Base-by-base conservation (phyloP, 768 basidiomycete species). In the Termitomyces sp. region DNA sequence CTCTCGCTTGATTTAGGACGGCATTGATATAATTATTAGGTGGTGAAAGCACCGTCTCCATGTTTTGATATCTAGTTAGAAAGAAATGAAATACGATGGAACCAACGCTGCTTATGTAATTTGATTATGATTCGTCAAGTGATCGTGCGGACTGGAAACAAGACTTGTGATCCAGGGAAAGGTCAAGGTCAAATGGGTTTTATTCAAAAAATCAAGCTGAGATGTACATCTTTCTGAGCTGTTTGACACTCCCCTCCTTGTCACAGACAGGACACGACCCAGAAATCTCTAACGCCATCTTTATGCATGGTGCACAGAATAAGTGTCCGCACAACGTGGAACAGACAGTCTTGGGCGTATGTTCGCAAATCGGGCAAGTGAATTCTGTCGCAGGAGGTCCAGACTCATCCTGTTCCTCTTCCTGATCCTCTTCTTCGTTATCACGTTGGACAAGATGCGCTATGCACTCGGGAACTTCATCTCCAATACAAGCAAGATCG, bases 181-280 rank as follows among this genome's bases (percentile, higher is more conserved):
- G 25, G 25, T 1, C 25, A 25, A 25, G 25, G 25, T 25, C 25
- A 31, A 57, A 57, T 12, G 0, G 10, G 10, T 7, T 40, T 0
- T 59, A 50, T 49, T 38, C 29, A 14, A 14, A 11, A 15, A 8
- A 49, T 64, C 6, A 64, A n/a, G 57, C 48, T 40, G 64, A 62
- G 12, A 65, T 59, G 17, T 65, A 65, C 40, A 60, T 17, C 43
- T 62, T 62, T 36, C 64, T 43, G 8, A 62, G 54, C 11, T 65
- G 60, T 1, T 20, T 42, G 14, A 60, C 55, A 25, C 47, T 53
- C 1, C 64, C 64, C 11, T 43, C 51, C 37, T 60, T 56, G n/a
- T 65, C 64, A 40, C 64, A 65, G 5, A 60, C 51, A 9, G 64
- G 64, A 17, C 64, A 65, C 5, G 51, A 49, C 9, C 61, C 64